Base-by-base conservation (phyloP, 2,329 filamentous ascomycete genomes). In the Aureobasidium sp. region DNA sequence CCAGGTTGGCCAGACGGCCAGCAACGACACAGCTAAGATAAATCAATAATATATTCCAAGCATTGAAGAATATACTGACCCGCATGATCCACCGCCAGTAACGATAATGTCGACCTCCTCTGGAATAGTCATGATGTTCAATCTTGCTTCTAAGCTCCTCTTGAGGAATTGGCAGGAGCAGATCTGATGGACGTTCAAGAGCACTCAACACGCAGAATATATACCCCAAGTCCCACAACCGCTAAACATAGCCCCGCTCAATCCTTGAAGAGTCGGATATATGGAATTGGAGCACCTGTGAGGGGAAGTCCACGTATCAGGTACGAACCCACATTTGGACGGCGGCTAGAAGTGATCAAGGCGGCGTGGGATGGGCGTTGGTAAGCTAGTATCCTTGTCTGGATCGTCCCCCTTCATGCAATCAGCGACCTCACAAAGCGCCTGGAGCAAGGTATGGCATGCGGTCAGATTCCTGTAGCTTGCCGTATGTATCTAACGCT, bases 101-200 rank as follows among this genome's bases (percentile, higher is more conserved):
- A 91, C 87, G 68, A 91, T 91, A 68, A 91, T 90, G 72, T 91
- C 88, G 70, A 90, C 88, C 78, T 91, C 88, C 63, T 91, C 87
- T 39, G 88, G 87, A 65, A 91, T 79, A 66, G 80, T 84, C 80
- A 84, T 86, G 4, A 66, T 59, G 42, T 29, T 44, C 9, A 22
- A 15, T 20, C 14, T 31, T 56, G 41, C n/a, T 34, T 17, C 20
- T 2, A 17, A 17, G 11, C 49, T 39, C 17, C 29, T 44, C n/a
- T 20, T 5, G 2, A 44, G 9, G 9, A 57, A 34, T 11, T 34
- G 15, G 15, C 3, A 36, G 41, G 45, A 22, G 39, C 14, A 45
- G n/a, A 14, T 57, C 39, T 56, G 52, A 36, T 56, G 11, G 2
- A 17, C 6, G 11, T 25, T 11, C 12, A 2, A 22, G 6, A 34